Base-by-base conservation (phyloP, 1,139 yeast genomes). In the Candida sp. region DNA sequence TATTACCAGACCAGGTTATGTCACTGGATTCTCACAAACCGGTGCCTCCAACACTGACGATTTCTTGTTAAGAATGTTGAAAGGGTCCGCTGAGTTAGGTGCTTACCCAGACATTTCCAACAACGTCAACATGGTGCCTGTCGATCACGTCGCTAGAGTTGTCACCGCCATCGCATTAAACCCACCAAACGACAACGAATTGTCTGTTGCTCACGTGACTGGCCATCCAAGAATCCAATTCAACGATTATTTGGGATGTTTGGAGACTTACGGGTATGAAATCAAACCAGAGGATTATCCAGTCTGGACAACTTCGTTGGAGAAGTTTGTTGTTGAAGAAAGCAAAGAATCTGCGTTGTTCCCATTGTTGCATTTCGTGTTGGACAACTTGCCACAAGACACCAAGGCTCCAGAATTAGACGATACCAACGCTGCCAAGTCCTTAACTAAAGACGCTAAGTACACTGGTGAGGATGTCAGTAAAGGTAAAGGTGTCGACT, bases 41-140 rank as follows among this genome's bases (percentile, higher is more conserved):
- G 99, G 99, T 59, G 82, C 96, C 12, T 85, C 96, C 49, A 94
- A 94, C 70, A 91, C 98, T 4, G 99, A 94, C 70, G 99, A 94
- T 70, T 94, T 94, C 86, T 76, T 94, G 62, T 77, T 94, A 58
- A 84, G 99, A 72, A 88, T 93, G 90, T 77, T 94, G 73, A 94
- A 94, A 78, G 98, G 99, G 32, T 86, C 96, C 68, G 86, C 88
- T 47, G 97, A 94, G 71, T 73, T 94, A 54, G 97, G 97, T 3
- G 75, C 78, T 42, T 88, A 83, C 62, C 99, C 99, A 25, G 90
- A 89, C 63, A 92, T 94, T 57, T 71, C 83, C 61, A 94, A 94
- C 74, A 83, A 86, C 46, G 97, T 93, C 44, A 96, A 96, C 68
- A 92, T 93, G 91, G 98, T 92, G 25, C 99, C 99, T 3, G 99